Base-by-base conservation (phyloP, 2,329 filamentous ascomycete species). In the Metarhizium humberi region DNA sequence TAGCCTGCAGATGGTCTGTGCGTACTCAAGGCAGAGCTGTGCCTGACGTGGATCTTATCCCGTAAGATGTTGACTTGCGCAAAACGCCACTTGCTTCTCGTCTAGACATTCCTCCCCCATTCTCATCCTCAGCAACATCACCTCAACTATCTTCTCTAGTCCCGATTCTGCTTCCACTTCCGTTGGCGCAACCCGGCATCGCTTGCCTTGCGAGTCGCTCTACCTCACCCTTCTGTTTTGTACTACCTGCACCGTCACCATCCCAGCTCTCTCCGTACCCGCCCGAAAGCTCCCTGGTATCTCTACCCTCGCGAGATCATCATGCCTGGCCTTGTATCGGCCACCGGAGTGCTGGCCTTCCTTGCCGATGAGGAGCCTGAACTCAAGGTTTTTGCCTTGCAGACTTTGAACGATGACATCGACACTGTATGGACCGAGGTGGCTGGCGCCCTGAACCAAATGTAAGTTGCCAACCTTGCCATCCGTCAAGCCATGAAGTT, bases 381-480 rank as follows among this genome's bases (percentile, higher is more conserved):
- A 73, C 85, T 99, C 73, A 92, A 91, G 79, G 85, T 92, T 64
- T 99, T 96, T 71, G 94, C 94, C 62, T 80, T 99, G 63, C 89
- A 96, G 76, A 92, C 90, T 63, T 83, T 99, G 67, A 96, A 99
- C 74, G 88, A 94, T 65, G 89, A 97, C 69, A 95, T 99, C 66
- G 92, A 97, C 72, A 88, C 92, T 60, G 84, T 99, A 63, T 99
- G 94, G 94, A 95, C 92, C 59, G 94, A 99, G 74, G 92, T 99
- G 60, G 92, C 94, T 53, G 90, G 87, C 56, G 88, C 90, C 57
- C 83, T 99, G 67, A 91, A 87, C 67, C 87, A 96, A 74, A 96
- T 99, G 92, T 96, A 81, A 57, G 71, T 65, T 57, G 55, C 57
- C 53, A 49, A 38, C 42, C 16, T 6, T 40, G 42, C n/a, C 42